Conservation (phyloP, 169 alveolate species). For the Plasmodium falciparum region DNA sequence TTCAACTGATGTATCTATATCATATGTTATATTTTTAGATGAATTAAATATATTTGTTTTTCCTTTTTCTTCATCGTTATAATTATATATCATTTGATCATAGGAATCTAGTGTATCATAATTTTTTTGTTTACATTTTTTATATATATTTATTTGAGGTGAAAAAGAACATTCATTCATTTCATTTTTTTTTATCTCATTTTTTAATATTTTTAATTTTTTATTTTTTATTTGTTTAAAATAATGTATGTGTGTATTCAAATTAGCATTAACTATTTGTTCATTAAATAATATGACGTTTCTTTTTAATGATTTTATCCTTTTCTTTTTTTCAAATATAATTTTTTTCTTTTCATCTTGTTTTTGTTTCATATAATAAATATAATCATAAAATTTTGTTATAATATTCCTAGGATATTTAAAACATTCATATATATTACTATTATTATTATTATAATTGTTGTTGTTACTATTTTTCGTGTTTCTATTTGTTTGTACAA, state of each 20-base stretch:
- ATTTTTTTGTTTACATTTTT: conserved; percentile 27
- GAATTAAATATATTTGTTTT: background rate
- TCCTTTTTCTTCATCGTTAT: background rate
- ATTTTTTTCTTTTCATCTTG: conserved; percentile 36
- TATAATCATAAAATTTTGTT: conserved; percentile 63
- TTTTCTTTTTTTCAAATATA: conserved; percentile 32
- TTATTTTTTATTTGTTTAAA: conserved; percentile 51
- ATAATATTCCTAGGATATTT: conserved; percentile 53
- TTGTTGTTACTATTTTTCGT: background rate
- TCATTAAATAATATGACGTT: conserved; percentile 6
- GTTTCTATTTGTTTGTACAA: conserved; percentile 5
- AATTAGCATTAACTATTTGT: conserved; percentile 53
- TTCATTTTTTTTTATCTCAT: conserved; percentile 29
- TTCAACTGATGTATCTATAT: conserved; percentile 71
- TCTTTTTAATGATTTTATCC: conserved; percentile 36
- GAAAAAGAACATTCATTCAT: conserved; percentile 76
- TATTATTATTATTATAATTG: background rate
- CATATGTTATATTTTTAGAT: conserved; percentile 42
- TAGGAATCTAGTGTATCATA: too few relatives aligned
- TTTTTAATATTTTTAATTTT: conserved; percentile 40
- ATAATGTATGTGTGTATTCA: conserved; percentile 48
- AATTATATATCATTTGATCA: background rate
- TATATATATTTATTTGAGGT: conserved; percentile 22
- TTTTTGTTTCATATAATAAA: conserved; percentile 31
- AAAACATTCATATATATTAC: conserved; percentile 24